Evolutionary conservation across 768 basidiomycete genomes (phyloP).

Genomic region (Termitomyces sp.): DNA sequence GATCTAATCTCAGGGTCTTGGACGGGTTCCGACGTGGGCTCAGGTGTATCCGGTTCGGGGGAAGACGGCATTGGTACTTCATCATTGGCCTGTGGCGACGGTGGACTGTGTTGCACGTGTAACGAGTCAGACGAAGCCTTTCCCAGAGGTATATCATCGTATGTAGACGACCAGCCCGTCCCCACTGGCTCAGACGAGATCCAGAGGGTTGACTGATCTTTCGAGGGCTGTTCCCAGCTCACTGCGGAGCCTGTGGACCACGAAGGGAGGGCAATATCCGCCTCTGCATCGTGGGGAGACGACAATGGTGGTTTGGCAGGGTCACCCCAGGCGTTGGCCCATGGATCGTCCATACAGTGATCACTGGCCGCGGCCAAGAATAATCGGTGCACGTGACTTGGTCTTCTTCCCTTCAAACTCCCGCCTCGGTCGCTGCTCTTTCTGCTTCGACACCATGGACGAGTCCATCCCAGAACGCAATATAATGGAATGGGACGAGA

Average conservation of each 20-base stretch:
- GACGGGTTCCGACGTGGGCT: neutral
- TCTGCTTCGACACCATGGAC: conserved; percentile 27
- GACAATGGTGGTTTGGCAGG: conserved; percentile 27
- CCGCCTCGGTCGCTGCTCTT: neutral
- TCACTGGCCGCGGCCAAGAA: neutral
- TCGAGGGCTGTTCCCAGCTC: conserved; percentile 47
- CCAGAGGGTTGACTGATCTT: conserved; percentile 41
- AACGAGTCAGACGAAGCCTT: conserved; percentile 16
- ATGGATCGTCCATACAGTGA: conserved; percentile 66
- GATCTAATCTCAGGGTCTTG: conserved; percentile 2
- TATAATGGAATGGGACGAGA: conserved; percentile 69
- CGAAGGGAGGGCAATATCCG: conserved; percentile 53
- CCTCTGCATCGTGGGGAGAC: conserved; percentile 34
- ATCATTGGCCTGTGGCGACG: conserved; percentile 8
- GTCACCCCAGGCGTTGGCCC: conserved; percentile 69
- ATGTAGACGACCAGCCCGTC: conserved; percentile 35
- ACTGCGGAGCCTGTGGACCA: conserved; percentile 47
- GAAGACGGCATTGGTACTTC: conserved; percentile 7
- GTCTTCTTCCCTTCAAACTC: conserved; percentile 1
- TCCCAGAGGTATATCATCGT: conserved; percentile 37
- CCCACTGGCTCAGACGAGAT: conserved; percentile 15
- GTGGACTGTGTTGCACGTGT: conserved; percentile 3
- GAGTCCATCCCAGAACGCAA: conserved; percentile 30
- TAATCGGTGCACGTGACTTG: conserved; percentile 10
- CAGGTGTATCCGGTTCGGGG: neutral